Evolutionary conservation across 2,329 filamentous ascomycete genomes (phyloP), one percentile per base, ranked within the genome.

Genomic region (Diaporthe ampelina): DNA sequence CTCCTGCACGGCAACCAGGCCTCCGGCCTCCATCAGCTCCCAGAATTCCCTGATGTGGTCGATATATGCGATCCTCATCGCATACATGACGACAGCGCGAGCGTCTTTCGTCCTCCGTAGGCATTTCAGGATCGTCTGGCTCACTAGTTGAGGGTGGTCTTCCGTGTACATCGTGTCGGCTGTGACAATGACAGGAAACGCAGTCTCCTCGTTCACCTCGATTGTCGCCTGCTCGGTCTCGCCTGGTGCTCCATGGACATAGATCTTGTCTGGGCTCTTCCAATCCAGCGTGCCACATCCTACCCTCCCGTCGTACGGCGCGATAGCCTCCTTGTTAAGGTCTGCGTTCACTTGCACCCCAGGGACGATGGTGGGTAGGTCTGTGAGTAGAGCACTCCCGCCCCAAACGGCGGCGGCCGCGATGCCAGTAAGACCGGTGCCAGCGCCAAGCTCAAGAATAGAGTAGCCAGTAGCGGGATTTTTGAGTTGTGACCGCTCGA

Each of bases 91-190:
- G 6, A 75, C 50, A 3, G 74, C 74, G 1, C 54, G 65, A 8
- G 74, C 59, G 19, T 54, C 15, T 9, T 56, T 29, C 5, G 74
- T 72, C 43, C 56, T 50, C 19, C 74, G 72, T 4, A 75, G 21
- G 32, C 74, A 75, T 29, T 70, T 71, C 29, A 74, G 43, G 24
- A 75, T 74, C 19, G 72, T 72, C 68, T 74, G 68, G 35, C 74
- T 75, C 29, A 75, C 43, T 37, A 75, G 26, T 11, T 37, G 45
- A 32, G 74, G 74, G 10, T 75, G 74, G 3, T 74, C 74, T 11
- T 75, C 74, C 7, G 74, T 75, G 26, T 75, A 75, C 74, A 75
- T 72, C 10, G 74, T 75, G n/a, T 75, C 74, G 11, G 74, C 74
- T 0, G 74, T 69, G 17, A 75, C 35, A 37, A 75, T 71, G 17